Evolutionary conservation across 2,329 filamentous ascomycete species (phyloP), one percentile per base, ranked within the genome.

Genomic region (Lasiodiplodia hormozganensis): DNA sequence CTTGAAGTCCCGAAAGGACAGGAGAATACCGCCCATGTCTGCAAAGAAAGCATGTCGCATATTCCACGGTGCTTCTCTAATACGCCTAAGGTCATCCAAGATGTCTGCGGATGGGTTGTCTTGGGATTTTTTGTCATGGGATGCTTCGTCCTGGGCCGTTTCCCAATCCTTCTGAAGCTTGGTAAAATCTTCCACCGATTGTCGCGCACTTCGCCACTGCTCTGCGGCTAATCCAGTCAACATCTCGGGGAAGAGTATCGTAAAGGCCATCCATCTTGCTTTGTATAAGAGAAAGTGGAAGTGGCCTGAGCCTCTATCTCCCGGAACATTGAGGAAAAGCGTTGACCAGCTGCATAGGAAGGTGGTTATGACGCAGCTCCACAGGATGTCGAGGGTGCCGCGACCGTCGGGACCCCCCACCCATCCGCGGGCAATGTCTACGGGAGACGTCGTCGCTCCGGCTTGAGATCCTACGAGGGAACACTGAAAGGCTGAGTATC

Each of bases 291-390:
- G 16, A 12, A 70, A 25, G 25, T 67, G 62, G 16, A 69, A 62
- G 34, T 58, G 54, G 14, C 68, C 70, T 36, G 73, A 69, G 40
- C 8, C 31, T 34, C 71, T 74, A 67, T 73, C 70, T n/a, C 77
- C 75, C 23, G 77, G 77, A n/a, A 78, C 72, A 68, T 81, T 77
- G 47, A 81, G 75, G 58, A 73, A 73, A 2, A 77, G 62, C 34
- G 74, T 74, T 25, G 73, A 74, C 75, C 76, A 81, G 16, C 76
- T 79, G 68, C 77, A 79, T 34, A 81, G 69, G 47, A 77, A 76
- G 16, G 76, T 77, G 1, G 78, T 80, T 25, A 71, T 69, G 25
- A 79, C 67, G 68, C 75, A 77, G 16, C 70, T 76, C 51, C 73
- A 70, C 40, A 79, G 70, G 16, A 81, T 73, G 62, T 71, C 74